A percentile compares a stretch with the other conserved stretches of the same genome.
Conservation (phyloP, 768 basidiomycete species). For the Xanthoconium stramineum region DNA sequence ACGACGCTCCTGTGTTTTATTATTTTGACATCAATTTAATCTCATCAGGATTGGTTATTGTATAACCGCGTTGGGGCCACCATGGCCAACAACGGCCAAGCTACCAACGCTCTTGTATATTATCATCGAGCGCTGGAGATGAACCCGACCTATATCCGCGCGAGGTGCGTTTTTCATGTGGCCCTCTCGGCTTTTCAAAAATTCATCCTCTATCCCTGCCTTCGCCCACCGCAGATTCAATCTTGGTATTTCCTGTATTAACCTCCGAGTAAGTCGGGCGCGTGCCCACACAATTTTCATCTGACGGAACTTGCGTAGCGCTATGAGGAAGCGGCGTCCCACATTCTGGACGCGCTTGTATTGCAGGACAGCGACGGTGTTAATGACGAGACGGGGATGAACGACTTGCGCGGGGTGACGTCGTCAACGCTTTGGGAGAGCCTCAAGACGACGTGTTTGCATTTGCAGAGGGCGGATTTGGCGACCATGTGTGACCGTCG, state of each 20-base stretch:
- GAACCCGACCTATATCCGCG: conserved; percentile 88
- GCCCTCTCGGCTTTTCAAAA: too few species aligned
- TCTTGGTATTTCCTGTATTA: conserved; percentile 89
- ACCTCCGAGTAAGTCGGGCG: conserved; percentile 59
- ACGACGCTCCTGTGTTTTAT: neutral
- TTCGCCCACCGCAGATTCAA: conserved; percentile 66
- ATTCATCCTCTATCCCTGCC: neutral
- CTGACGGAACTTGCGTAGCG: conserved; percentile 41
- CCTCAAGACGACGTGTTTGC: conserved; percentile 76
- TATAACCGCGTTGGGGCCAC: conserved; percentile 95
- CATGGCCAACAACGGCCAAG: conserved; percentile 81
- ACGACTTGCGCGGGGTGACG: conserved; percentile 66
- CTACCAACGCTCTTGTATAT: conserved; percentile 81
- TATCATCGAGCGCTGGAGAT: conserved; percentile 84
- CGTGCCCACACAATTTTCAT: neutral
- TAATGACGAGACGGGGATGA: conserved; percentile 38
- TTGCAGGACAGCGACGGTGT: conserved; percentile 85
- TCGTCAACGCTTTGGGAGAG: conserved; percentile 85
- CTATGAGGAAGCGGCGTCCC: conserved; percentile 82
- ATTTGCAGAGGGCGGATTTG: conserved; percentile 76
- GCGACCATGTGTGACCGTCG: conserved; percentile 67
- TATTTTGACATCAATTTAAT: neutral
- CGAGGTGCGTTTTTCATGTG: conserved; percentile 48
- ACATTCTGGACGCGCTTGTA: conserved; percentile 84
- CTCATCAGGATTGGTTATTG: conserved; percentile 76